Evolutionary conservation across 306 rosid species (phyloP).

Genomic region (Vigna mungo): DNA sequence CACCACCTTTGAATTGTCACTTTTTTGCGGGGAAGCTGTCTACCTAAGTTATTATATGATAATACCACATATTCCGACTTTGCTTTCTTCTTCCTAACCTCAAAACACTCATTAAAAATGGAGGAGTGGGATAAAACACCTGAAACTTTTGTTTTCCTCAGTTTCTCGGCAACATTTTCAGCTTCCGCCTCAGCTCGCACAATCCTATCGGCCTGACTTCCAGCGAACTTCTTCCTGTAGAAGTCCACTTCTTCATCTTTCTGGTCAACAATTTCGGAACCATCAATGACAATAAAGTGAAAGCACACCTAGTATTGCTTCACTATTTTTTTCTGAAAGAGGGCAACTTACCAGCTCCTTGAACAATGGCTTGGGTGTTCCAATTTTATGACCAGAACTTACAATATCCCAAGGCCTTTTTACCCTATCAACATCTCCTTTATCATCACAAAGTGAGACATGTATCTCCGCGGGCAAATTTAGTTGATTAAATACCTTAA

Average conservation of each 20-base stretch:
- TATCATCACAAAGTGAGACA: constrained; percentile 74
- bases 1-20: not conserved
- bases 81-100: not conserved
- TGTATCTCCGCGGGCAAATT: constrained; percentile 65
- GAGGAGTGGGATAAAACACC: constrained; percentile 49
- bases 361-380: constrained; percentile 86
- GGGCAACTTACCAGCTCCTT: constrained; percentile 76
- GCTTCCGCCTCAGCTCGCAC: constrained; percentile 84
- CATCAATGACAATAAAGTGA: constrained; percentile 33
- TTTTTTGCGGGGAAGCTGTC: not conserved
- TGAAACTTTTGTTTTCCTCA: constrained; percentile 76
- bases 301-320: constrained; percentile 5
- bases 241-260: constrained; percentile 85
- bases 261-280: constrained; percentile 54
- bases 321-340: constrained; percentile 19
- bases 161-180: constrained; percentile 71
- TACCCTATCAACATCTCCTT: constrained; percentile 74
- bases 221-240: constrained; percentile 77
- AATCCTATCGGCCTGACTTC: constrained; percentile 95
- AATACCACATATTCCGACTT: not conserved
- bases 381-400: constrained; percentile 84
- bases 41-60: constrained; percentile 12
- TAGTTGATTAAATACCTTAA: constrained; percentile 88
- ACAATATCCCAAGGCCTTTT: constrained; percentile 80
- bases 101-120: constrained; percentile 25